Evolutionary conservation across 495 filamentous ascomycete species (phyloP).

Genomic region (Aspergillus campestris): DNA sequence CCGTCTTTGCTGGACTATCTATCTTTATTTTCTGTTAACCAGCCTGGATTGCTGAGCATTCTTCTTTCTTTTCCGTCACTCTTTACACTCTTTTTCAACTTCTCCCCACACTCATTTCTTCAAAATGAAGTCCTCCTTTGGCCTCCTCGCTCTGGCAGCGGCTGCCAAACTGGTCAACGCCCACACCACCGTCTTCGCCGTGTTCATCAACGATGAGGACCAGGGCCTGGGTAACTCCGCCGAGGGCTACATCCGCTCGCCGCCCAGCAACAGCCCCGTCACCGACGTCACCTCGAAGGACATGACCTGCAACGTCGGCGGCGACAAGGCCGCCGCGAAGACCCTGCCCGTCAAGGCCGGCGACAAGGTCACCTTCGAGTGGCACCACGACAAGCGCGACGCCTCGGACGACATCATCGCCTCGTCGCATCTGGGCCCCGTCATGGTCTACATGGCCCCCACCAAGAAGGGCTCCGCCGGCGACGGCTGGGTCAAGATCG

Average conservation of each 20-base stretch:
- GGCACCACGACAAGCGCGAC: conserved; percentile 16
- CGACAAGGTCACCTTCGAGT: conserved; percentile 21
- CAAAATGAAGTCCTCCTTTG: conserved; percentile 16
- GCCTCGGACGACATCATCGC: conserved; percentile 20
- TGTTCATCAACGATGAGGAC: conserved; percentile 20
- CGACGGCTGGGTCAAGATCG: conserved; percentile 16
- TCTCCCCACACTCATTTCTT: not conserved
- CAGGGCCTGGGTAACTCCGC: conserved; percentile 14
- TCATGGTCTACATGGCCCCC: conserved; percentile 17
- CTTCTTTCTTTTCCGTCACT: conserved; percentile 2
- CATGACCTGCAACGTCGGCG: conserved; percentile 20
- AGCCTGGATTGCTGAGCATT: conserved; percentile 6
- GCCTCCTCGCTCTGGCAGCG: conserved; percentile 20
- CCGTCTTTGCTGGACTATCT: not conserved
- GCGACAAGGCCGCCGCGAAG: conserved; percentile 10
- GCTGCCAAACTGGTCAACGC: conserved; percentile 14
- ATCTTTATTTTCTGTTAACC: conserved; percentile 1
- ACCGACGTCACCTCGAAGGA: conserved; percentile 15
- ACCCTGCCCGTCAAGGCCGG: conserved; percentile 14
- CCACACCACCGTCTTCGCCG: conserved; percentile 17
- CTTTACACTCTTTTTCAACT: not conserved
- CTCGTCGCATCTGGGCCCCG: conserved; percentile 13
- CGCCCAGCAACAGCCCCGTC: conserved; percentile 17
- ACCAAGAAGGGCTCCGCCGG: conserved; percentile 13
- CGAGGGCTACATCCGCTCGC: conserved; percentile 13